A percentile compares a stretch with the other conserved stretches of the same genome.
Evolutionary conservation across 2,329 filamentous ascomycete genomes (phyloP).

Genomic region (Ascochyta viciae-villosae): DNA sequence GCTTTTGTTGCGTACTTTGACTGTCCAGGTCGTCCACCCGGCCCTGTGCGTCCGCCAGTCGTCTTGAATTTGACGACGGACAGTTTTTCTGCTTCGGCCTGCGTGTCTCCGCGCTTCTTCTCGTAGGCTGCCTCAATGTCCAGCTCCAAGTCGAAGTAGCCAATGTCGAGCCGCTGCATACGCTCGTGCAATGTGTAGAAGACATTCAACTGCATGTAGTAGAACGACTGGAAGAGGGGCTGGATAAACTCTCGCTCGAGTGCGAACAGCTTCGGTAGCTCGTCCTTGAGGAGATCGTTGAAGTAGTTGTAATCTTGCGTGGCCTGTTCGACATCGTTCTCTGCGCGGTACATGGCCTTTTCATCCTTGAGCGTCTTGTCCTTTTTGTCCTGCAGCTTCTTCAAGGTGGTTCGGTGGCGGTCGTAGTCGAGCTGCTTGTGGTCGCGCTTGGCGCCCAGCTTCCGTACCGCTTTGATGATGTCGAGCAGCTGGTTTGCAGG

Average conservation of each 20-base stretch:
- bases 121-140: conserved; percentile 93
- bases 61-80: conserved; percentile 91
- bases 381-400: conserved; percentile 98
- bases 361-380: conserved; percentile 96
- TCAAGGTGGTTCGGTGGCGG: conserved; percentile 79
- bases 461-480: conserved; percentile 94
- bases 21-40: conserved; percentile 32
- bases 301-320: conserved; percentile 98
- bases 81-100: conserved; percentile 83
- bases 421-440: conserved; percentile 99
- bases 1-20: conserved; percentile 51
- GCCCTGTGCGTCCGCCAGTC: conserved; percentile 66
- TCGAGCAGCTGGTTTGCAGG: conserved; percentile 93
- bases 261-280: conserved; percentile 87
- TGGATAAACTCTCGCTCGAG: conserved; percentile 95
- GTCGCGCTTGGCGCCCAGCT: conserved; percentile 85
- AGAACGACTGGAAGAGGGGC: conserved; percentile 97
- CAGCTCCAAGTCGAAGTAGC: conserved; percentile 91
- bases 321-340: conserved; percentile 86
- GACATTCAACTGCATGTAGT: conserved; percentile 99
- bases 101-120: conserved; percentile 85
- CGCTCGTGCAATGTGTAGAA: conserved; percentile 98
- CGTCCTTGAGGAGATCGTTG: conserved; percentile 95
- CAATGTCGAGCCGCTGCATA: conserved; percentile 97
- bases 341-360: conserved; percentile 94